Conservation (phyloP, 352 stramenopile species). For the Globisporangium nunn region DNA sequence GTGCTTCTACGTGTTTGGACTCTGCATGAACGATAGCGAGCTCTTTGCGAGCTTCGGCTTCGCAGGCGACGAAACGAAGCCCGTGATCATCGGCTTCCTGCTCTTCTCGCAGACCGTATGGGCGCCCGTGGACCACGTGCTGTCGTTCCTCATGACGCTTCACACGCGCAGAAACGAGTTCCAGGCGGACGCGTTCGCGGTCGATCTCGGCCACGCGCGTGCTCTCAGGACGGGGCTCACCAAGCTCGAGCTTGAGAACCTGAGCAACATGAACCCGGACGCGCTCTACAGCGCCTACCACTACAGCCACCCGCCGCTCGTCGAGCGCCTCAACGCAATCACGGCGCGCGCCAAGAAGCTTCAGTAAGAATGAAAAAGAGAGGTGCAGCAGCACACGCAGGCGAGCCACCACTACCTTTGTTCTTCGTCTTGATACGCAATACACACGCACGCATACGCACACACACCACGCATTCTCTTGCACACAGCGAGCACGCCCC, state of each 20-base stretch:
- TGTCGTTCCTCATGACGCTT: constrained; percentile 71
- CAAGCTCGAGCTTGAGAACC: constrained; percentile 97
- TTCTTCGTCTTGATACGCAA: constrained; percentile 8
- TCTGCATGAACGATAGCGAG: constrained; percentile 71
- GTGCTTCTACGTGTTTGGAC: constrained; percentile 74
- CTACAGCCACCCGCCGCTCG: constrained; percentile 95
- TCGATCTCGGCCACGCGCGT: constrained; percentile 86
- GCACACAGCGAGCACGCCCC: neutral
- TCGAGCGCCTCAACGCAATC: constrained; percentile 95
- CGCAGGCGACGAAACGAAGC: constrained; percentile 20
- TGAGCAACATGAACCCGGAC: constrained; percentile 96
- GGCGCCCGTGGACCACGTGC: constrained; percentile 69
- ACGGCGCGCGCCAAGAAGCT: constrained; percentile 48
- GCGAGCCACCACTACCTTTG: neutral
- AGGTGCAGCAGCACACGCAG: too few species aligned
- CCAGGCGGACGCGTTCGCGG: constrained; percentile 91
- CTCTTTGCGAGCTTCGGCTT: constrained; percentile 82
- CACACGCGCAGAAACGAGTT: constrained; percentile 81
- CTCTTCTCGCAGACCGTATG: constrained; percentile 81
- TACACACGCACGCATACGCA: constrained; percentile 8
- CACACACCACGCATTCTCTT: neutral
- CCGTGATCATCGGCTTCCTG: constrained; percentile 77
- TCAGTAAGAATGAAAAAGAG: constrained; percentile 18
- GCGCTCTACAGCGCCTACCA: constrained; percentile 93
- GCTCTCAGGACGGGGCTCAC: constrained; percentile 92